A percentile compares a stretch with the other conserved stretches of the same genome.
These are phyloP conservation scores for Boehmeria nivea DNA, from an alignment of 306 rosid genomes.

Conservation along the genomic window DNA sequence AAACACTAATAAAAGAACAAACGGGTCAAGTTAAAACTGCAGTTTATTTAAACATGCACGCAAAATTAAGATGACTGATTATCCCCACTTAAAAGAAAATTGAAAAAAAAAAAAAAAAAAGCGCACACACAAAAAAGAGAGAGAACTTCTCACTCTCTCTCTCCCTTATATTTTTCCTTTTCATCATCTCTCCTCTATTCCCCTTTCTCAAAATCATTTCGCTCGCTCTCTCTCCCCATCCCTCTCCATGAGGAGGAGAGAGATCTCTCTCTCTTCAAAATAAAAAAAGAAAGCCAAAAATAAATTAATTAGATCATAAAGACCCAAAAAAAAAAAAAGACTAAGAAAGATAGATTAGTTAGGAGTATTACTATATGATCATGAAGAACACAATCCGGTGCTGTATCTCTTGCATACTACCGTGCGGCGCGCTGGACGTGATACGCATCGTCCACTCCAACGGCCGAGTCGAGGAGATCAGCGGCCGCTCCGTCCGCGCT, in stretches of 20 bases:
- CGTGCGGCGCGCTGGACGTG: constrained; percentile 89
- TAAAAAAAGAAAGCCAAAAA: constrained; percentile 8
- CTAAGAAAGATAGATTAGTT: neutral
- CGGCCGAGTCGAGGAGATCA: constrained; percentile 82
- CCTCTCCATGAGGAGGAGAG: constrained; percentile 31
- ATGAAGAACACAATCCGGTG: constrained; percentile 82
- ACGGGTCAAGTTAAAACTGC: neutral
- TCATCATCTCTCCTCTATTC: constrained; percentile 2
- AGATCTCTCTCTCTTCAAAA: neutral
- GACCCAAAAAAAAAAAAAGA: too few relatives aligned
- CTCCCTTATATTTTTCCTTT: neutral
- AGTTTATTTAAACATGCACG: too few relatives aligned
- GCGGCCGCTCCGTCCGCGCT: constrained; percentile 66
- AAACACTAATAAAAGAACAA: constrained; percentile 6
- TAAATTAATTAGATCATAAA: neutral
- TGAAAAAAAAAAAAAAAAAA: constrained; percentile 3
- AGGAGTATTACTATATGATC: neutral
- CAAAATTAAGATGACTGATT: constrained; percentile 26
- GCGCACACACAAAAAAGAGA: neutral
- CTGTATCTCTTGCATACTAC: constrained; percentile 95
- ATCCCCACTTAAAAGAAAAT: constrained; percentile 19
- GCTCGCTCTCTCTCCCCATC: constrained; percentile 1
- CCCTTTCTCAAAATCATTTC: constrained; percentile 2
- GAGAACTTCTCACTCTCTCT: constrained; percentile 9
- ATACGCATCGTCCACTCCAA: constrained; percentile 81